Conservation (phyloP, 78 protist species). For the Bodo saltans region DNA sequence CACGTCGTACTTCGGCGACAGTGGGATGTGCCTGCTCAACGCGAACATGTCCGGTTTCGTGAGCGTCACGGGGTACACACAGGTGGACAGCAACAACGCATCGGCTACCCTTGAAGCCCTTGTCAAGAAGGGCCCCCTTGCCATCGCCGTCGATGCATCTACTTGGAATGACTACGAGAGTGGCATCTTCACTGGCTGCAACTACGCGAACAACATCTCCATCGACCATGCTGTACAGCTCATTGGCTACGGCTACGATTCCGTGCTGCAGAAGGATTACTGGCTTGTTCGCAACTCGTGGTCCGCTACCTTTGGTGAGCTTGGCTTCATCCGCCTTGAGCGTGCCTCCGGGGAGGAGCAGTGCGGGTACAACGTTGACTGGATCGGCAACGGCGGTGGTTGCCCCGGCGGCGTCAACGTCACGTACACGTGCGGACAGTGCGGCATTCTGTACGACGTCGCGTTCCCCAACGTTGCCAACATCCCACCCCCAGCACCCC, state of each 20-base stretch:
- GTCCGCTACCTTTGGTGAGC: conserved; percentile 34
- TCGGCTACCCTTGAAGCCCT: conserved; percentile 19
- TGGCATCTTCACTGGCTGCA: conserved; percentile 36
- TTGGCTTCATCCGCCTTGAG: conserved; percentile 40
- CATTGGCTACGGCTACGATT: conserved; percentile 1
- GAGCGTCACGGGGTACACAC: conserved; percentile 17
- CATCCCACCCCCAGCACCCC: too few species aligned
- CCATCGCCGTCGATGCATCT: conserved; percentile 27
- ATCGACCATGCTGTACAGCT: conserved; percentile 34
- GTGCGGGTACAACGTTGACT: conserved; percentile 29
- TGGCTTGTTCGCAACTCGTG: conserved; percentile 50
- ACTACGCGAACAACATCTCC: conserved; percentile 18
- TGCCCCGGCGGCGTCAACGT: conserved; percentile 31
- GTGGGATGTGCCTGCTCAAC: too few species aligned
- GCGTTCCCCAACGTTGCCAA: conserved; percentile 27
- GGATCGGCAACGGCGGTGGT: conserved; percentile 35
- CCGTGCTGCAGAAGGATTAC: not conserved
- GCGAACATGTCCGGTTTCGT: not conserved
- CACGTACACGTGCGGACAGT: conserved; percentile 22
- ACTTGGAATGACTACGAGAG: conserved; percentile 23
- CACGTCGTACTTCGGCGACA: too few species aligned
- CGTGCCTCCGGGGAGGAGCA: not conserved
- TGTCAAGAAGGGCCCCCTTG: conserved; percentile 33
- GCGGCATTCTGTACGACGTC: conserved; percentile 40
- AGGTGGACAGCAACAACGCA: conserved; percentile 20